Percentiles rank a stretch among this genome's conserved stretches.
These are phyloP conservation scores for Candida morakotiae DNA, from an alignment of 805 yeast species.

Conservation along the genomic window DNA sequence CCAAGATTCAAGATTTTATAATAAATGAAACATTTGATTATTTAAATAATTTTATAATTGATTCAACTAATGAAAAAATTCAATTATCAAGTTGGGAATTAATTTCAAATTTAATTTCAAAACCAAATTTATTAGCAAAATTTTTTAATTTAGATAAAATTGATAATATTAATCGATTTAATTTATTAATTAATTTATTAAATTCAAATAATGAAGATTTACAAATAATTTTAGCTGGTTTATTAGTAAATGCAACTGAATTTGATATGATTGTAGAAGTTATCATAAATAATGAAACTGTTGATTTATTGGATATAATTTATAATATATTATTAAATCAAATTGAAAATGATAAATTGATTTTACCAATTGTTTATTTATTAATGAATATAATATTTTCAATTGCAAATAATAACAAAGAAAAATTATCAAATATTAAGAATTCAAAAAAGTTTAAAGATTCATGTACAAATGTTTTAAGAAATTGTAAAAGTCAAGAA, in stretches of 20 bases:
- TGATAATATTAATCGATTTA: constrained; percentile 21
- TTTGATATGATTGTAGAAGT: constrained; percentile 31
- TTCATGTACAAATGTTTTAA: constrained; percentile 3
- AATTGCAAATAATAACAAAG: constrained; percentile 2
- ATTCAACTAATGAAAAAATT: constrained; percentile 35
- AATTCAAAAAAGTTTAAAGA: constrained; percentile 1
- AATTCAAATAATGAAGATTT: constrained; percentile 27
- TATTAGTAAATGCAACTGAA: constrained; percentile 39
- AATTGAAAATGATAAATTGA: constrained; percentile 18
- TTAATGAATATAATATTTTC: constrained; percentile 18
- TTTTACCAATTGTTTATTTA: constrained; percentile 23
- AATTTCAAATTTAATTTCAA: constrained; percentile 52
- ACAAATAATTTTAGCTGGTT: constrained; percentile 31
- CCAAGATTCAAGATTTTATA: constrained; percentile 33
- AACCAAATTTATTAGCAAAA: constrained; percentile 42
- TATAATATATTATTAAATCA: constrained; percentile 22
- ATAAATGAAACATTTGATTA: constrained; percentile 43
- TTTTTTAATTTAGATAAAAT: constrained; percentile 51
- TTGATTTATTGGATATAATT: constrained; percentile 18
- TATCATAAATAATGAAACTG: constrained; percentile 13
- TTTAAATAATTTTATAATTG: constrained; percentile 39
- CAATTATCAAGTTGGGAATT: constrained; percentile 64
- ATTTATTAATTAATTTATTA: constrained; percentile 27
- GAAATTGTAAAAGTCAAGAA: constrained; percentile 6
- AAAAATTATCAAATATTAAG: neutral